Conservation (phyloP, 2,329 filamentous ascomycete genomes). For the Fonsecaea erecta region DNA sequence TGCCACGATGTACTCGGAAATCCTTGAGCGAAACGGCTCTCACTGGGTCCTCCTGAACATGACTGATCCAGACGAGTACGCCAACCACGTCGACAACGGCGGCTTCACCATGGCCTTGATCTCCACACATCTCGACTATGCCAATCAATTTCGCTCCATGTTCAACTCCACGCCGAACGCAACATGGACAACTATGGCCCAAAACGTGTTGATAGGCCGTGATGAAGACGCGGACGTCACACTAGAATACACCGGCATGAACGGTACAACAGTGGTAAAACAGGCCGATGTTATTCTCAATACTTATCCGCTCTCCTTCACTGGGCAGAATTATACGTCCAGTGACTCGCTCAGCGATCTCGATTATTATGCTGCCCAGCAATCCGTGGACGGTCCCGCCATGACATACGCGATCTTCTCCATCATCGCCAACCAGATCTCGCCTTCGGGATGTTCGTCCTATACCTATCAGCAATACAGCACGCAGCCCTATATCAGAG, state of each 20-base stretch:
- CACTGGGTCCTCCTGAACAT: conserved; percentile 63
- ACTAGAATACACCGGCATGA: conserved; percentile 69
- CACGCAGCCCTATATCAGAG: conserved; percentile 66
- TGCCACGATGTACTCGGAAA: conserved; percentile 64
- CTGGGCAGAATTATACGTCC: conserved; percentile 56
- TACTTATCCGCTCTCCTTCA: conserved; percentile 67
- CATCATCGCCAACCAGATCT: conserved; percentile 68
- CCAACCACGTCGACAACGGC: conserved; percentile 69
- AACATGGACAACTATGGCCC: conserved; percentile 62
- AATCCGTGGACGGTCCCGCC: conserved; percentile 69
- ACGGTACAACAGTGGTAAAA: conserved; percentile 68
- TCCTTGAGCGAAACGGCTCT: conserved; percentile 64
- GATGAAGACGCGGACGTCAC: conserved; percentile 63
- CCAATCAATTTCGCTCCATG: conserved; percentile 61
- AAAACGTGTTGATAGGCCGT: conserved; percentile 61
- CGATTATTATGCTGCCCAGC: conserved; percentile 72
- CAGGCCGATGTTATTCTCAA: conserved; percentile 72
- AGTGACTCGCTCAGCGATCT: conserved; percentile 60
- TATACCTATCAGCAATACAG: conserved; percentile 71
- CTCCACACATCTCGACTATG: conserved; percentile 58
- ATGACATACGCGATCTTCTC: conserved; percentile 76
- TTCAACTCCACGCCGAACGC: conserved; percentile 61
- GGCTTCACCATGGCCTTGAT: conserved; percentile 71
- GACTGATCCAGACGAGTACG: conserved; percentile 75
- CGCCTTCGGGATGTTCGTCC: conserved; percentile 68